phyloP scores from a whole-genome alignment of 495 filamentous ascomycete genomes.

The Terfezia claveryi region DNA sequence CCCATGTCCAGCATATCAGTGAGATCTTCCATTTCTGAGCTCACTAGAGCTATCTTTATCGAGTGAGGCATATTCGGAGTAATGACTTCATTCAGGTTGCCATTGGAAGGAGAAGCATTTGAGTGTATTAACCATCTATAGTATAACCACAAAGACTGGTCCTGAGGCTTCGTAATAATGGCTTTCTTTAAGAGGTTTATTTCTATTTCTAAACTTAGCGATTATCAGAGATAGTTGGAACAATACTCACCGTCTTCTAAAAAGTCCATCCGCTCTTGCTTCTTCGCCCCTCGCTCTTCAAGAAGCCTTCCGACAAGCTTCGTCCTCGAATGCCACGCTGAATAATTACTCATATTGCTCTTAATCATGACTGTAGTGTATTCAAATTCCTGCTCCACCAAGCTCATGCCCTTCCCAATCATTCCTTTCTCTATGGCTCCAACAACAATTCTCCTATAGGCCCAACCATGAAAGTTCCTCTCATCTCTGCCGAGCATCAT shows the following conservation, averaged over 20 bases:
- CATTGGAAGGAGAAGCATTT: slow-evolving; percentile 17
- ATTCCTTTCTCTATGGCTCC: slow-evolving; percentile 34
- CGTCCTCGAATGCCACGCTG: slow-evolving; percentile 82
- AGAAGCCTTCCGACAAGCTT: slow-evolving; percentile 59
- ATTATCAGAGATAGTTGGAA: too few relatives aligned
- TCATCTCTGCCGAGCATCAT: slow-evolving; percentile 75
- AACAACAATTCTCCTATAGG: slow-evolving; percentile 63
- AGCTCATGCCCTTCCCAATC: slow-evolving; percentile 24
- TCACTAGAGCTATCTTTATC: slow-evolving; percentile 32
- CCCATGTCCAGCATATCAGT: slow-evolving; percentile 24
- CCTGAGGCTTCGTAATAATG: slow-evolving; percentile 65
- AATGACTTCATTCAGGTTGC: slow-evolving; percentile 22
- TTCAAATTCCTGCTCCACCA: slow-evolving; percentile 60
- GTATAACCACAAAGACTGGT: slow-evolving; percentile 93
- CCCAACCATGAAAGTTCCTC: slow-evolving; percentile 95
- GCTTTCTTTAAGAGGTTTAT: slow-evolving; percentile 50
- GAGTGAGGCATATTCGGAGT: slow-evolving; percentile 37
- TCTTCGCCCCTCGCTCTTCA: slow-evolving; percentile 40
- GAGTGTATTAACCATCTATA: slow-evolving; percentile 61
- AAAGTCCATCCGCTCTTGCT: slow-evolving; percentile 38
- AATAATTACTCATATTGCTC: slow-evolving; percentile 75
- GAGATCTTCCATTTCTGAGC: slow-evolving; percentile 42
- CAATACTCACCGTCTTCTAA: slow-evolving; percentile 42
- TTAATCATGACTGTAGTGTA: slow-evolving; percentile 80
- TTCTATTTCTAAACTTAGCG: slow-evolving; percentile 26